A percentile compares a stretch with the other conserved stretches of the same genome.
These are phyloP conservation scores for Mimosa pudica DNA, from an alignment of 306 rosid genomes.

Conservation along the genomic window DNA sequence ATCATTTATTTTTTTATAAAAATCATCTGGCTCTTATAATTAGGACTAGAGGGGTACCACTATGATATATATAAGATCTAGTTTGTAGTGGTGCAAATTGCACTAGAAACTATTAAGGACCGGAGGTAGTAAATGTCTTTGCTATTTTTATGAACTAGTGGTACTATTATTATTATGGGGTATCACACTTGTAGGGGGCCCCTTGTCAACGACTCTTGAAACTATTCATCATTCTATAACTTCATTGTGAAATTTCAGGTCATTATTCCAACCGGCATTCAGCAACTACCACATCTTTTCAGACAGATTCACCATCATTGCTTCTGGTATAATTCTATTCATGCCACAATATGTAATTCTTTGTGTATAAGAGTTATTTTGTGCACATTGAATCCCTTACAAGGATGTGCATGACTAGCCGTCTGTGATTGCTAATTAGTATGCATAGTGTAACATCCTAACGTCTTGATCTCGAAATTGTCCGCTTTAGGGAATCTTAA, in stretches of 20 bases:
- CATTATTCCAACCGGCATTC: constrained; percentile 27
- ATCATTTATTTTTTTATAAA: too few species aligned
- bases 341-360: not conserved
- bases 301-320: constrained; percentile 31
- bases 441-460: not conserved
- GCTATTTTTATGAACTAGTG: not conserved
- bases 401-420: not conserved
- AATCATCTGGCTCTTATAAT: too few species aligned
- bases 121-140: not conserved
- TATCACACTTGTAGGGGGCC: not conserved
- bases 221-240: not conserved
- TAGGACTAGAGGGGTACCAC: too few species aligned
- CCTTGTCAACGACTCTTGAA: not conserved
- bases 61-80: too few species aligned
- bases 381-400: not conserved
- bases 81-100: too few species aligned
- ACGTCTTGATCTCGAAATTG: too few species aligned
- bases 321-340: constrained; percentile 8
- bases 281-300: constrained; percentile 40
- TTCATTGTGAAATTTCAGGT: not conserved
- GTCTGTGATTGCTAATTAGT: not conserved
- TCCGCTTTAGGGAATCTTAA: too few species aligned
- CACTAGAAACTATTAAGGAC: too few species aligned
- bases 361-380: not conserved
- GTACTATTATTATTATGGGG: not conserved